Conservation (phyloP, 352 stramenopile species). For the Globisporangium lucens region DNA sequence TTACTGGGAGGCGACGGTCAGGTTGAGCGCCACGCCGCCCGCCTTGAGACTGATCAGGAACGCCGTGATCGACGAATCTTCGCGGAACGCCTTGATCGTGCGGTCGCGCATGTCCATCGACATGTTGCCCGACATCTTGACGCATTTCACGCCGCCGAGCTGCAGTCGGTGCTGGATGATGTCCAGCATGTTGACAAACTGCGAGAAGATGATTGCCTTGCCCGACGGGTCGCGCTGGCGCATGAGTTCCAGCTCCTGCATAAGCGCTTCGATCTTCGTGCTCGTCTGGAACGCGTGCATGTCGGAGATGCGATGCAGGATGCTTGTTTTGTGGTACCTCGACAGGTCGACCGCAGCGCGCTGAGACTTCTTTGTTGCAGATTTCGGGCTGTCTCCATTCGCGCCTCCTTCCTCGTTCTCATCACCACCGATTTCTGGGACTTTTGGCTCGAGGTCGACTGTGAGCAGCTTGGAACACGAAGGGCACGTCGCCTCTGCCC, state of each 20-base stretch:
- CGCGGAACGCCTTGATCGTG: constrained; percentile 76
- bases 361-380: constrained; percentile 15
- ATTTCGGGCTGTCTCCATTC: constrained; percentile 10
- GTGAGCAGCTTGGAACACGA: constrained; percentile 83
- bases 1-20: constrained; percentile 96
- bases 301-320: constrained; percentile 60
- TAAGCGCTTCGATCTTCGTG: constrained; percentile 98
- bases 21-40: constrained; percentile 97
- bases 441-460: constrained; percentile 61
- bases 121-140: constrained; percentile 92
- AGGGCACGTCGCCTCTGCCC: constrained; percentile 63
- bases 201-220: constrained; percentile 99
- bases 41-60: constrained; percentile 99
- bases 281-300: constrained; percentile 83
- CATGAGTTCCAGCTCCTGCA: constrained; percentile 96
- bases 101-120: constrained; percentile 81
- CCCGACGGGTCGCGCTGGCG: constrained; percentile 88
- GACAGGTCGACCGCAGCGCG: constrained; percentile 42
- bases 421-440: constrained; percentile 13
- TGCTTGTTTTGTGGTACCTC: constrained; percentile 71
- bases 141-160: constrained; percentile 81
- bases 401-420: constrained; percentile 14
- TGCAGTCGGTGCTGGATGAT: constrained; percentile 96
- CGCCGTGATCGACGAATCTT: constrained; percentile 92
- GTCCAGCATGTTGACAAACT: constrained; percentile 99